Evolutionary conservation across 345 rosid species (phyloP).

Genomic region (Linum trigynum): DNA sequence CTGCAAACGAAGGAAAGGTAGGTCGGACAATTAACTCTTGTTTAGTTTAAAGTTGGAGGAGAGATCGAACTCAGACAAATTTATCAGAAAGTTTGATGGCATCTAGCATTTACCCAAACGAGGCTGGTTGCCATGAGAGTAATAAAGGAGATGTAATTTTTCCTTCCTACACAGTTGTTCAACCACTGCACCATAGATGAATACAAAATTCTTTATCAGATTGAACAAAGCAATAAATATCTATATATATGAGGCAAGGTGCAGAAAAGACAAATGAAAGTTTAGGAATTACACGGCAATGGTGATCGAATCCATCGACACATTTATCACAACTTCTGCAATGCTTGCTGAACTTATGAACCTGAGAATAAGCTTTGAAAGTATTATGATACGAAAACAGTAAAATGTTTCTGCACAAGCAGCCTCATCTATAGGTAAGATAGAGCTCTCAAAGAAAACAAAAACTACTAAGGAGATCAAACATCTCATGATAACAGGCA

Average conservation of each 20-base stretch:
- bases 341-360: conserved; percentile 86
- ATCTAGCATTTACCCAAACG: conserved; percentile 54
- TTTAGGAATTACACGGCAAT: conserved; percentile 64
- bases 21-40: neutral
- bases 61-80: neutral
- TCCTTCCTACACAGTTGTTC: conserved; percentile 90
- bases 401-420: neutral
- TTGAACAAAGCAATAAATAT: neutral
- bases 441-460: too few species aligned
- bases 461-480: neutral
- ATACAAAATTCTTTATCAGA: conserved; percentile 12
- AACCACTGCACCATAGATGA: conserved; percentile 56
- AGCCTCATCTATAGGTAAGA: neutral
- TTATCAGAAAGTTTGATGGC: neutral
- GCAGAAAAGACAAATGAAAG: conserved; percentile 7
- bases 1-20: conserved; percentile 28
- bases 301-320: conserved; percentile 96
- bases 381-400: neutral
- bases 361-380: conserved; percentile 30
- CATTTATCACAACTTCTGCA: conserved; percentile 95
- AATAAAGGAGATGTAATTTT: conserved; percentile 77
- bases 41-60: neutral
- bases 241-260: neutral
- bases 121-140: conserved; percentile 85
- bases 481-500: neutral